phyloP scores from a whole-genome alignment of 2,329 filamentous ascomycete species.

The Lojkania enalia region DNA sequence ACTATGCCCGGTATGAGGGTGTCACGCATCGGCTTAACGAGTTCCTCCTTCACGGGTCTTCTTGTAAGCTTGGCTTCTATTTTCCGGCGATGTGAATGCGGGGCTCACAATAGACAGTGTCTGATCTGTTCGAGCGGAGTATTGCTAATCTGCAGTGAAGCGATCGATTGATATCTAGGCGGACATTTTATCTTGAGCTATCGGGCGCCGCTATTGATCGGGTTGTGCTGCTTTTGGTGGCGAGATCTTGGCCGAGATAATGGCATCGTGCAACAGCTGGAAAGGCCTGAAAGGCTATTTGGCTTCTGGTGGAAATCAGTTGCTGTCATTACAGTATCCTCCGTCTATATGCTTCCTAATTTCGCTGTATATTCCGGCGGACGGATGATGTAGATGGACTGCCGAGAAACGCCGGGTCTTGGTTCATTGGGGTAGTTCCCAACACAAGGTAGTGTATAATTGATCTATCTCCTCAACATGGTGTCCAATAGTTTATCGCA shows the following conservation, averaged over 20 bases:
- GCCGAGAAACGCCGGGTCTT: too few species aligned
- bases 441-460: neutral
- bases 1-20: neutral
- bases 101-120: conserved; percentile 9
- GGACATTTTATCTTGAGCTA: neutral
- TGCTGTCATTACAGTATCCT: neutral
- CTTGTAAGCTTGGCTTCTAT: neutral
- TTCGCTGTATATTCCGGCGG: neutral
- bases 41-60: neutral
- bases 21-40: neutral
- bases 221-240: too few species aligned
- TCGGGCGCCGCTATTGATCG: too few species aligned
- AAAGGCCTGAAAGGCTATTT: too few species aligned
- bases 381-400: neutral
- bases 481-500: neutral
- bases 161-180: neutral
- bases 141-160: conserved; percentile 3
- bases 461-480: neutral
- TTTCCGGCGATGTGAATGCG: neutral
- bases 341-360: neutral
- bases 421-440: too few species aligned
- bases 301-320: too few species aligned
- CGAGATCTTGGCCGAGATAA: too few species aligned
- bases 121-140: conserved; percentile 17
- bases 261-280: too few species aligned